Base-by-base conservation (phyloP, 257 asterid genomes). In the Ilex asprella region DNA sequence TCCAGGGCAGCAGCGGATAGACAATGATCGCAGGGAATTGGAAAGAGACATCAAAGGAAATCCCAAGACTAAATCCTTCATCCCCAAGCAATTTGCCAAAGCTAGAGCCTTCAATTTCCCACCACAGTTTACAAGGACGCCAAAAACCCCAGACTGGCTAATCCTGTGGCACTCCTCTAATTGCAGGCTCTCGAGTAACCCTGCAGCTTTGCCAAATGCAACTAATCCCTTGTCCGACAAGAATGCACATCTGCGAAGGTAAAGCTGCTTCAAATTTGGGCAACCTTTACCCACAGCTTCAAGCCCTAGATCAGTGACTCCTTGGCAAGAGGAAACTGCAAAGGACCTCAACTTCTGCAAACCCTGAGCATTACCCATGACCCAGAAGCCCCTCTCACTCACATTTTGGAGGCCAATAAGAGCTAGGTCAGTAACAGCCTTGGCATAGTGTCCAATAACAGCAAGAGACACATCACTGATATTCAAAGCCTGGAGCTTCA, bases 351-450 rank as follows among this genome's bases (percentile, higher is more conserved):
- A 81, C 75, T 89, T 82, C 58, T 67, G 79, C 75, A 93, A 60
- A 46, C 95, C 94, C 78, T 71, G 88, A 69, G 94, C 86, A 67
- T 76, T 82, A 2, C 95, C 99, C 97, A 93, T 87, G 56, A 90
- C 96, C 99, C 99, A 93, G 67, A 93, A 89, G 46, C 99, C 99
- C 72, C 84, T 84, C 73, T 89, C 99, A 4, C 80, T 81, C 75
- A 85, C 93, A 69, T 74, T 85, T 68, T 62, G 84, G 62, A 93
- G 94, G 66, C 77, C 76, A 44, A 32, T 27, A 30, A 93, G 85
- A 1, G 70, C 41, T 44, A 93, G 81, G 63, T 82, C 87, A 1
- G 83, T 78, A 80, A 89, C 39, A 15, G 84, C 88, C 63, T 64
- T 73, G 30, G 97, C 96, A 62, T 84, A 93, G 43, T 79, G 89